Percentiles rank a stretch among this genome's conserved stretches.
Evolutionary conservation across 2,329 filamentous ascomycete species (phyloP).

Genomic region (Trichoderma sp.): DNA sequence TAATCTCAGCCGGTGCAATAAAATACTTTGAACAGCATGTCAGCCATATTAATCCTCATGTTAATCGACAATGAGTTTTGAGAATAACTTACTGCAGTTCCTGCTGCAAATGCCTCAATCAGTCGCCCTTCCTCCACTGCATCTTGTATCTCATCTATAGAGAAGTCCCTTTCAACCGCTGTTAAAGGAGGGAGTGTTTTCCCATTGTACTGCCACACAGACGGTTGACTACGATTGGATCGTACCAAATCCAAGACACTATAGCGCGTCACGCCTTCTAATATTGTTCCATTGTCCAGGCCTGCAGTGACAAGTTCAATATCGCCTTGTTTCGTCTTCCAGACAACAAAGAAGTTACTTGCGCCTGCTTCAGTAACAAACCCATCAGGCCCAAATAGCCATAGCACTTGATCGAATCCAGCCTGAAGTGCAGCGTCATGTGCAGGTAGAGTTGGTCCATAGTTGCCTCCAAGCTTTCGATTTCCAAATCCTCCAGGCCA

Average conservation of each 20-base stretch:
- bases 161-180: neutral
- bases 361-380: slow-evolving; percentile 90
- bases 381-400: slow-evolving; percentile 79
- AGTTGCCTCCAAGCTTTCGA: slow-evolving; percentile 92
- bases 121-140: slow-evolving; percentile 75
- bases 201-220: slow-evolving; percentile 83
- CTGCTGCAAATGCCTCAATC: slow-evolving; percentile 82
- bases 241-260: slow-evolving; percentile 46
- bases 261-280: slow-evolving; percentile 81
- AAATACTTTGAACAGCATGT: slow-evolving; percentile 60
- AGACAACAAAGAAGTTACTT: slow-evolving; percentile 88
- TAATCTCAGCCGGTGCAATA: slow-evolving; percentile 67
- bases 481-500: slow-evolving; percentile 94
- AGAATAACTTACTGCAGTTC: slow-evolving; percentile 71
- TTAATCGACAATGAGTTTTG: slow-evolving; percentile 24
- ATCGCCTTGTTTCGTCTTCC: slow-evolving; percentile 57
- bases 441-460: slow-evolving; percentile 81
- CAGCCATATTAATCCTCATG: slow-evolving; percentile 18
- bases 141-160: slow-evolving; percentile 76
- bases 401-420: slow-evolving; percentile 87
- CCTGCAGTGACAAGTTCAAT: slow-evolving; percentile 79
- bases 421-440: slow-evolving; percentile 71
- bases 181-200: slow-evolving; percentile 59
- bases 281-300: slow-evolving; percentile 78
- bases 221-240: neutral